Evolutionary conservation across 2,329 filamentous ascomycete species (phyloP).

Genomic region (Fusarium compactum): DNA sequence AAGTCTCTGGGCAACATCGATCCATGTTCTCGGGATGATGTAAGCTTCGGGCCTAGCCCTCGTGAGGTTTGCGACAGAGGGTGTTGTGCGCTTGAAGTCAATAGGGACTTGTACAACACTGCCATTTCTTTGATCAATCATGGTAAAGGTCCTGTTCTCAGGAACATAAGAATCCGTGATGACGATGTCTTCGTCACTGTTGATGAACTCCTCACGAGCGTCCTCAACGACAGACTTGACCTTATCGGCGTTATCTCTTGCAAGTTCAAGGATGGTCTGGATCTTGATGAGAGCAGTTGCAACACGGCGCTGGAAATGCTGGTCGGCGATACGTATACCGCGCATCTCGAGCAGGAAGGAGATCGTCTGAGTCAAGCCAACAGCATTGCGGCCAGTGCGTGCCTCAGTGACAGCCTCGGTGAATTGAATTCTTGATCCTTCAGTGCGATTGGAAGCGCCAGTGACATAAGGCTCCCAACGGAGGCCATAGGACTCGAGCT

Average conservation of each 20-base stretch:
- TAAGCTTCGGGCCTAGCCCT: slow-evolving; percentile 12
- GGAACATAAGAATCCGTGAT: neutral
- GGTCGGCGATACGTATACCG: slow-evolving; percentile 11
- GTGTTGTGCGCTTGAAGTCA: slow-evolving; percentile 17
- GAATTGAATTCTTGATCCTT: slow-evolving; percentile 1
- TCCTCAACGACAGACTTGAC: slow-evolving; percentile 13
- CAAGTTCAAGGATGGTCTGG: slow-evolving; percentile 17
- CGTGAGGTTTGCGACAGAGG: slow-evolving; percentile 15
- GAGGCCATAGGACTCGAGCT: neutral
- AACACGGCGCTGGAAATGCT: slow-evolving; percentile 26
- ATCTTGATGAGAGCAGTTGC: slow-evolving; percentile 14
- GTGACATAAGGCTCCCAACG: slow-evolving; percentile 26
- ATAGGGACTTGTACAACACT: slow-evolving; percentile 11
- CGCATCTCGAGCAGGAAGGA: slow-evolving; percentile 17
- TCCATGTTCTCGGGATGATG: slow-evolving; percentile 11
- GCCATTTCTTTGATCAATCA: slow-evolving; percentile 9
- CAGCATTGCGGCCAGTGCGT: slow-evolving; percentile 4
- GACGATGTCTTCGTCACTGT: slow-evolving; percentile 14
- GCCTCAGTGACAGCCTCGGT: slow-evolving; percentile 19
- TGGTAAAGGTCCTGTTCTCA: slow-evolving; percentile 8
- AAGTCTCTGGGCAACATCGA: neutral
- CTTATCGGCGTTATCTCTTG: neutral
- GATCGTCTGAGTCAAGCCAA: slow-evolving; percentile 9
- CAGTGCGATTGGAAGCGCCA: neutral
- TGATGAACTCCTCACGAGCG: slow-evolving; percentile 7